Percentiles rank a stretch among this genome's conserved stretches.
These are phyloP conservation scores for Septoria linicola DNA, from an alignment of 2,329 filamentous ascomycete species.

Conservation along the genomic window DNA sequence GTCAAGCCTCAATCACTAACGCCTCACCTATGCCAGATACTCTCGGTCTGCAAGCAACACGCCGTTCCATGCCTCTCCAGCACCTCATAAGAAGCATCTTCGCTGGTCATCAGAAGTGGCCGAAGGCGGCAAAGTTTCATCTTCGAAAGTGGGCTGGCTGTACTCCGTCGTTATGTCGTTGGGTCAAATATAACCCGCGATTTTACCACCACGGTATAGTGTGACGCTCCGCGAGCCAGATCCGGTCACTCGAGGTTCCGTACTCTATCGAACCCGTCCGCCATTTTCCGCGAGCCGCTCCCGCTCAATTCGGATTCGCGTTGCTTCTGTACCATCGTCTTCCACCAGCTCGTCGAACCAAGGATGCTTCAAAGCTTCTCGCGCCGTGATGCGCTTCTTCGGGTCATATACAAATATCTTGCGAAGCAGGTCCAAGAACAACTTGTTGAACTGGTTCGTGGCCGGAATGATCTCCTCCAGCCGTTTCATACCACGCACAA, in stretches of 20 bases:
- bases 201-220: neutral
- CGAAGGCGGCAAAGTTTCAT: neutral
- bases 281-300: slow-evolving; percentile 28
- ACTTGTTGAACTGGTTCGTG: slow-evolving; percentile 57
- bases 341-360: slow-evolving; percentile 66
- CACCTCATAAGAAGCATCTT: neutral
- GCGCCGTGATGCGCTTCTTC: slow-evolving; percentile 63
- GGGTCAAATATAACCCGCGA: neutral
- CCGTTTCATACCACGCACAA: slow-evolving; percentile 66
- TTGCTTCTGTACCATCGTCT: slow-evolving; percentile 65
- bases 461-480: slow-evolving; percentile 62
- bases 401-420: slow-evolving; percentile 68
- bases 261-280: slow-evolving; percentile 16
- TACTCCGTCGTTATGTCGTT: slow-evolving; percentile 12
- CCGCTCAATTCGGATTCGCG: slow-evolving; percentile 49
- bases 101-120: neutral
- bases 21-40: slow-evolving; percentile 18
- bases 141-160: no score
- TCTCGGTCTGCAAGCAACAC: slow-evolving; percentile 12
- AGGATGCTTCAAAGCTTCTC: slow-evolving; percentile 63
- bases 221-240: neutral
- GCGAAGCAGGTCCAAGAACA: slow-evolving; percentile 62
- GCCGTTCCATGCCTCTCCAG: slow-evolving; percentile 7
- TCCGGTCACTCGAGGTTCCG: neutral
- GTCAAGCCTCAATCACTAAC: slow-evolving; percentile 2